Evolutionary conservation across 257 asterid genomes (phyloP).

Genomic region (Nicotiana sylvestris): DNA sequence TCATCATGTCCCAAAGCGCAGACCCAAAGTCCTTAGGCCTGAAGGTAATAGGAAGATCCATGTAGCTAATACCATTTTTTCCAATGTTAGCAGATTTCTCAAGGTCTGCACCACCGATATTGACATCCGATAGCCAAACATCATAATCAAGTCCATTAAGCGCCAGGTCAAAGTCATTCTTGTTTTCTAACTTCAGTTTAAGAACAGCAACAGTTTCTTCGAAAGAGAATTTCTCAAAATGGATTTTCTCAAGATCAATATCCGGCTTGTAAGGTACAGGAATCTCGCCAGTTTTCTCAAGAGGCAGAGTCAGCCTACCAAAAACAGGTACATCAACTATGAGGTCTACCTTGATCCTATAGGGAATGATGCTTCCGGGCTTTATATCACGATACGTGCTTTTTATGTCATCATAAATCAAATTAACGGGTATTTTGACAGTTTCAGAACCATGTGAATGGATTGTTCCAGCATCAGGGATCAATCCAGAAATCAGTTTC

Average conservation of each 20-base stretch:
- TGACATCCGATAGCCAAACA: conserved; percentile 81
- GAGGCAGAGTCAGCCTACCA: conserved; percentile 77
- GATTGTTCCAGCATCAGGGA: conserved; percentile 93
- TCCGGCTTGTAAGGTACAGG: conserved; percentile 87
- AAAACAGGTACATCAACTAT: conserved; percentile 83
- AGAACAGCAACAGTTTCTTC: conserved; percentile 83
- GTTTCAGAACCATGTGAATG: conserved; percentile 89
- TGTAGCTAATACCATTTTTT: conserved; percentile 55
- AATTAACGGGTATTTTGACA: conserved; percentile 58
- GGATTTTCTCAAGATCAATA: conserved; percentile 67
- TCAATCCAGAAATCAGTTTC: conserved; percentile 78
- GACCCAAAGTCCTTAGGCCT: conserved; percentile 98
- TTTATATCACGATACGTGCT: conserved; percentile 64
- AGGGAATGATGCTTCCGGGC: conserved; percentile 81
- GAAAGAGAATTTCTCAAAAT: conserved; percentile 63
- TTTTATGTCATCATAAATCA: conserved; percentile 73
- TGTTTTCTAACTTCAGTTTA: conserved; percentile 79
- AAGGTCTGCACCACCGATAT: conserved; percentile 73
- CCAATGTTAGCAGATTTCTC: conserved; percentile 44
- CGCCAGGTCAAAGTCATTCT: conserved; percentile 81
- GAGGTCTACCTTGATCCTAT: conserved; percentile 74
- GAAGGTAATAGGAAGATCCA: conserved; percentile 84
- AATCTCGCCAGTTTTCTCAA: conserved; percentile 86
- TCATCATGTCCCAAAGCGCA: conserved; percentile 98
- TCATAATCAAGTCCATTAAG: conserved; percentile 78